Conservation (phyloP, 2,329 filamentous ascomycete species). For the Cytospora leucostoma region DNA sequence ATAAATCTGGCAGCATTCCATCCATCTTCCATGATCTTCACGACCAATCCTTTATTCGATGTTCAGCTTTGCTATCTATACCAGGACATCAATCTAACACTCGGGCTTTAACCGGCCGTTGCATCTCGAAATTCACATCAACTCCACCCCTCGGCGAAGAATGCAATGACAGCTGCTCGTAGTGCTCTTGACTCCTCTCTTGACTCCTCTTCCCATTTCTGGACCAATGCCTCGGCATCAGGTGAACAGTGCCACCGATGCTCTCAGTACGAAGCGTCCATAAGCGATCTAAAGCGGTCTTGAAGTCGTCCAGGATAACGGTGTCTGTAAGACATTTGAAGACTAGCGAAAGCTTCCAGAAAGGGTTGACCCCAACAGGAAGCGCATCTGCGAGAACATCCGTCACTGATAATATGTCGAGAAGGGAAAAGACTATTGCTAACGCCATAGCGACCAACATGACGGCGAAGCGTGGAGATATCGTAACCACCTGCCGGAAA, state of each 20-base stretch:
- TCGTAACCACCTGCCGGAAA: conserved; percentile 56
- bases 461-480: conserved; percentile 65
- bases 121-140: conserved; percentile 11
- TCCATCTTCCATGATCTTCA: not conserved
- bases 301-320: conserved; percentile 69
- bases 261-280: conserved; percentile 15
- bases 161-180: conserved; percentile 5
- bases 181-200: conserved; percentile 12
- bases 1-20: not conserved
- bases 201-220: not conserved
- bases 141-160: not conserved
- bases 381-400: conserved; percentile 40
- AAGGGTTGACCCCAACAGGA: conserved; percentile 60
- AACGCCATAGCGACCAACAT: conserved; percentile 63
- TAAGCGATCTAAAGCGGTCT: conserved; percentile 51
- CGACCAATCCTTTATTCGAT: not conserved
- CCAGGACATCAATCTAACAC: not conserved
- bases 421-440: conserved; percentile 60
- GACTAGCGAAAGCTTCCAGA: conserved; percentile 63
- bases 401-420: conserved; percentile 63
- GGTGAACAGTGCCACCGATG: not conserved
- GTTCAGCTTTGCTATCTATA: not conserved
- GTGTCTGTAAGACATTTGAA: conserved; percentile 70
- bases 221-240: not conserved
- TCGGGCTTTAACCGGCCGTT: conserved; percentile 12